phyloP scores from a whole-genome alignment of 176 grass and related monocot genomes.

The Sorghum bicolor region Sorghum_bicolor_NCBIv3 NC_012872.2:59920501-59921000 shows the following conservation, averaged over 20 bases:
- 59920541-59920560: slow-evolving; percentile 94
- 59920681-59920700: not conserved
- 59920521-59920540: slow-evolving; percentile 75
- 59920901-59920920: slow-evolving; percentile 9
- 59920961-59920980: not conserved
- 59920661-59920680: slow-evolving; percentile 41
- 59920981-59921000: not conserved
- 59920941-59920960: not conserved
- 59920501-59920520: slow-evolving; percentile 16
- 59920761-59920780: slow-evolving; percentile 8
- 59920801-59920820: slow-evolving; percentile 37
- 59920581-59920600: slow-evolving; percentile 54
- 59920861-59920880: slow-evolving; percentile 84
- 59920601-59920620: slow-evolving; percentile 83
- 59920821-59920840: slow-evolving; percentile 30
- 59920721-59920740: slow-evolving; percentile 7
- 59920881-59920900: slow-evolving; percentile 17
- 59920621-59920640: slow-evolving; percentile 97
- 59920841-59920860: slow-evolving; percentile 70
- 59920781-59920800: slow-evolving; percentile 35
- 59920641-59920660: slow-evolving; percentile 81
- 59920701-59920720: slow-evolving; percentile 9
- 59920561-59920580: slow-evolving; percentile 99
- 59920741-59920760: slow-evolving; percentile 20
- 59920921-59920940: not conserved